phyloP scores from a whole-genome alignment of 352 stramenopile species.

The Phytophthora pseudosyringae region DNA sequence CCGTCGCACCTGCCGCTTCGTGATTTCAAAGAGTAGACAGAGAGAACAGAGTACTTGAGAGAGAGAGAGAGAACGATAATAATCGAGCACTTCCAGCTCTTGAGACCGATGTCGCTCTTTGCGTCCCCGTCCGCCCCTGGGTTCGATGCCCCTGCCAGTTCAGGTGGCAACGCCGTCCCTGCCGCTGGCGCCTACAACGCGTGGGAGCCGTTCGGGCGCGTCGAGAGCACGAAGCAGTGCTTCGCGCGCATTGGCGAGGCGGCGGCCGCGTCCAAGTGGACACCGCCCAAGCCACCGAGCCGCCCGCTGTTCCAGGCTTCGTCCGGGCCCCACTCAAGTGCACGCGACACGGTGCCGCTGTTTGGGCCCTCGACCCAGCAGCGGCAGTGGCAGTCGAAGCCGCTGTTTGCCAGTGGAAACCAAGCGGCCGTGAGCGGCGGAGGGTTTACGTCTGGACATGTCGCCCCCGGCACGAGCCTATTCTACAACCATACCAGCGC shows the following conservation, averaged over 20 bases:
- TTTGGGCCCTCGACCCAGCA: neutral
- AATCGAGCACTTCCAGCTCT: conserved; percentile 19
- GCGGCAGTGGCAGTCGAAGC: neutral
- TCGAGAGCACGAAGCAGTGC: conserved; percentile 15
- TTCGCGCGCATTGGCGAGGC: conserved; percentile 18
- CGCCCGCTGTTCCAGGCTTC: conserved; percentile 14
- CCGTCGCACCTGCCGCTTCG: conserved; percentile 10
- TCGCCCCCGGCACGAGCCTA: neutral
- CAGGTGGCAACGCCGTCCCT: neutral
- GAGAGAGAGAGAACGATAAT: conserved; percentile 9
- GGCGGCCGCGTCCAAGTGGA: conserved; percentile 10
- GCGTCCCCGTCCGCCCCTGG: neutral
- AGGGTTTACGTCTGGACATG: conserved; percentile 16
- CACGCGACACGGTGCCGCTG: neutral
- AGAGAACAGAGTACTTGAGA: conserved; percentile 10
- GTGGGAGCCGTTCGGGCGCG: conserved; percentile 27
- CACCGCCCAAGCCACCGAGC: conserved; percentile 4
- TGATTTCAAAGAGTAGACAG: conserved; percentile 18
- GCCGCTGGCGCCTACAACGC: neutral
- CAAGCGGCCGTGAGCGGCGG: neutral
- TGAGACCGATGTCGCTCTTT: conserved; percentile 19
- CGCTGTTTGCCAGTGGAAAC: neutral
- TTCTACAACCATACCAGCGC: neutral
- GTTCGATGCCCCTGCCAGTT: neutral
- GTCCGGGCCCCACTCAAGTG: neutral